Evolutionary conservation across 2,329 filamentous ascomycete species (phyloP), one percentile per base, ranked within the genome.

Genomic region (Colletotrichum phormii): DNA sequence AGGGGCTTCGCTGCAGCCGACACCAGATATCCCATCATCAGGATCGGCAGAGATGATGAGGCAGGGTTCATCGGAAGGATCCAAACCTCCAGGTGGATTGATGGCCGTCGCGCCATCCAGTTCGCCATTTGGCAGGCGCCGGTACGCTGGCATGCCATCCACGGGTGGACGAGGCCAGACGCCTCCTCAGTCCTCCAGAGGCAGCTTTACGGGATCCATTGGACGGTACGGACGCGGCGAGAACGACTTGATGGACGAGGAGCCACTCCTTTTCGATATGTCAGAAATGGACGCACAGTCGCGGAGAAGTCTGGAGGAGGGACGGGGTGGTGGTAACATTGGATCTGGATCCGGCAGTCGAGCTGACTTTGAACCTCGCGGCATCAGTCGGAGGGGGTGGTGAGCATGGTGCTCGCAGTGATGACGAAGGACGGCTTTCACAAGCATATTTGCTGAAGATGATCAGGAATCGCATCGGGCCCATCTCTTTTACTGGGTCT

Each of bases 191-290:
- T 85, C 84, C 35, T 84, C 83, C 4, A 80, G 86, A 26, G 86
- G 85, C 37, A 88, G 86, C 75, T 85, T 87, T 72, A 80, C 80
- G 1, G 84, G 84, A 29, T 84, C 83, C 2, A 79, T 79, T 12
- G 79, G 80, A 33, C 79, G 84, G n/a, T 77, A 83, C 22, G 78
- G 77, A 5, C 82, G 84, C 5, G 83, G 80, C n/a, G 85, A 86
- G 29, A 83, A 85, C 57, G 84, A 86, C 64, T 88, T 89, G 6
- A 81, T 85, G 29, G 91, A 93, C 72, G 92, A 93, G 67, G 92
- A 94, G 77, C 91, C 91, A 0, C 81, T 94, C 11, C 85, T 94
- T 11, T 94, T 94, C 80, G 91, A 92, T 75, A 90, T 94, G 86
- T 93, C 91, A 46, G 92, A 94, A 80, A 89, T 94, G 78, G 90